These are phyloP conservation scores for Fusarium pseudograminearum DNA, from an alignment of 2,329 filamentous ascomycete species.

Conservation along the genomic window DNA sequence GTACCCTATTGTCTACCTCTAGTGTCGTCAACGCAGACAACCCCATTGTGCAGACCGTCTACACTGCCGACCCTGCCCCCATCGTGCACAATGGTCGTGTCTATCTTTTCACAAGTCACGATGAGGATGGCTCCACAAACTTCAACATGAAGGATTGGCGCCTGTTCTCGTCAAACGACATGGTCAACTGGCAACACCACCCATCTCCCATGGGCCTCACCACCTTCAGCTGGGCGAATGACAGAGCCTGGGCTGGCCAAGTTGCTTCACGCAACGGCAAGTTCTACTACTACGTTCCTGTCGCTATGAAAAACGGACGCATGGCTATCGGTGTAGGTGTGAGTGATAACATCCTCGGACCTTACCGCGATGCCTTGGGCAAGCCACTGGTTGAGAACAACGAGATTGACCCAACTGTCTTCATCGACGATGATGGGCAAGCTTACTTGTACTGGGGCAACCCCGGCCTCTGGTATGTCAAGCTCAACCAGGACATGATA, in stretches of 20 bases:
- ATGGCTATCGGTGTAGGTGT: constrained; percentile 57
- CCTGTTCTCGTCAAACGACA: constrained; percentile 49
- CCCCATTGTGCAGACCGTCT: constrained; percentile 40
- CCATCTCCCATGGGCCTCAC: constrained; percentile 46
- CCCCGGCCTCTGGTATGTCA: constrained; percentile 50
- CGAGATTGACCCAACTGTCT: constrained; percentile 54
- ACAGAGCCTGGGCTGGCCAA: constrained; percentile 54
- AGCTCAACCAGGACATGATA: constrained; percentile 54
- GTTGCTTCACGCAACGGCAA: constrained; percentile 51
- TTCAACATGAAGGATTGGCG: constrained; percentile 56
- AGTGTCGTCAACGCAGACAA: constrained; percentile 7
- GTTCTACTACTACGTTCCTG: constrained; percentile 55
- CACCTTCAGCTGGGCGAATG: constrained; percentile 53
- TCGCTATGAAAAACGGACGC: constrained; percentile 48
- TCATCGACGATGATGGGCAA: constrained; percentile 53
- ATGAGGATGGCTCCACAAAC: constrained; percentile 50
- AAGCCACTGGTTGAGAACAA: constrained; percentile 54
- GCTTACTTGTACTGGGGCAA: constrained; percentile 56
- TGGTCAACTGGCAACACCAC: constrained; percentile 52
- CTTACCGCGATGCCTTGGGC: constrained; percentile 52
- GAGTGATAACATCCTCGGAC: constrained; percentile 51
- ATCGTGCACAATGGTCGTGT: constrained; percentile 53
- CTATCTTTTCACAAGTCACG: constrained; percentile 54
- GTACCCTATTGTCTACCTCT: neutral
- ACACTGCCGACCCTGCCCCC: constrained; percentile 56